A percentile compares a stretch with the other conserved stretches of the same genome.
Evolutionary conservation across 2,329 filamentous ascomycete species (phyloP).

Genomic region (Phaeosphaeriaceae sp.): DNA sequence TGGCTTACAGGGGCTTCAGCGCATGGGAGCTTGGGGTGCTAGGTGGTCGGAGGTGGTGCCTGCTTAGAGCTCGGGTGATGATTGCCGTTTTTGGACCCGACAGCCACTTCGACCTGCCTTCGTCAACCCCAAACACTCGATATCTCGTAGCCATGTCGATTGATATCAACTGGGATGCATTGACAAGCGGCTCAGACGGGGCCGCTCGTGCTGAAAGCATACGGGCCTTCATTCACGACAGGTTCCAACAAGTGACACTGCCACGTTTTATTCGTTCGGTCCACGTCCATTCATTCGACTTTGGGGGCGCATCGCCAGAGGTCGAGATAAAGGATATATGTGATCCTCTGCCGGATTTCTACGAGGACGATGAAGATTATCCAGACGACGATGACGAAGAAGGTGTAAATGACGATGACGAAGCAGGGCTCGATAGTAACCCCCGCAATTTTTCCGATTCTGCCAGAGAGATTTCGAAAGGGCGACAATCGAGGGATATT

Average conservation of each 20-base stretch:
- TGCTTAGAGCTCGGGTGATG: conserved; percentile 24
- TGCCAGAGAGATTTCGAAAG: conserved; percentile 44
- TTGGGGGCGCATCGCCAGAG: conserved; percentile 80
- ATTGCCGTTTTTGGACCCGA: conserved; percentile 26
- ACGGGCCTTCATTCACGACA: conserved; percentile 91
- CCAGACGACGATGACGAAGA: conserved; percentile 57
- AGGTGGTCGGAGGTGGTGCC: conserved; percentile 22
- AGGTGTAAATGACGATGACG: conserved; percentile 41
- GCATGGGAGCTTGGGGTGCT: conserved; percentile 8
- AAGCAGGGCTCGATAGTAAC: conserved; percentile 18
- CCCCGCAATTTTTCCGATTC: conserved; percentile 30
- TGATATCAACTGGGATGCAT: conserved; percentile 93
- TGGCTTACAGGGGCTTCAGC: no score
- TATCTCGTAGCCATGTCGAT: conserved; percentile 75
- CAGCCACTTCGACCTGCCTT: conserved; percentile 19
- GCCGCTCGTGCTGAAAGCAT: conserved; percentile 83
- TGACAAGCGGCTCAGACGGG: conserved; percentile 89
- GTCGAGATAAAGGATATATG: conserved; percentile 97
- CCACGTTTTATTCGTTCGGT: conserved; percentile 97
- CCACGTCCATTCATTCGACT: conserved; percentile 91
- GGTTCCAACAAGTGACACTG: conserved; percentile 89
- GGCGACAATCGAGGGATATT: conserved; percentile 33
- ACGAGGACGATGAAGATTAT: conserved; percentile 78
- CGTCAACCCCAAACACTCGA: conserved; percentile 36
- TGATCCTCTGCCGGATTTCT: conserved; percentile 94